phyloP scores from a whole-genome alignment of 192 early-diverging fungal species.

The Geranomyces michiganensis region DNA sequence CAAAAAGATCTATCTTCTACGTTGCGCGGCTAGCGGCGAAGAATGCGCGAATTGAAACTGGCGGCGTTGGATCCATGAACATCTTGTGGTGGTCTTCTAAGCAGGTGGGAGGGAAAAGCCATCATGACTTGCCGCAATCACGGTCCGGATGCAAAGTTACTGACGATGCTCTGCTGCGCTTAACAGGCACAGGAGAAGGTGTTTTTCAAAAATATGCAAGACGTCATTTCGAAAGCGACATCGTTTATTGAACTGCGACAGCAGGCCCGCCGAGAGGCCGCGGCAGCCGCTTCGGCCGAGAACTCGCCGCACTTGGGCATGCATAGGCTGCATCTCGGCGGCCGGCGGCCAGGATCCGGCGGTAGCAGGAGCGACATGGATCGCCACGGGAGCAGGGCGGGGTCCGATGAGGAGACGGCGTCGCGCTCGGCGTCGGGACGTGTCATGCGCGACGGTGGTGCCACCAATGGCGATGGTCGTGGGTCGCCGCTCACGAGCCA shows the following conservation, averaged over 20 bases:
- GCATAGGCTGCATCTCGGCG: not conserved
- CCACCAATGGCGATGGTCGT: too few relatives aligned
- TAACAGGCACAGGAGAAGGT: conserved; percentile 64
- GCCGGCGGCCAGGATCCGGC: not conserved
- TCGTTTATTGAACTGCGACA: conserved; percentile 56
- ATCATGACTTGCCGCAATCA: too few relatives aligned
- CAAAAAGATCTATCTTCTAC: conserved; percentile 80
- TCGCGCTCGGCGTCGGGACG: too few relatives aligned
- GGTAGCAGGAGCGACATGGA: not conserved
- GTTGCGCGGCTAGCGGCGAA: conserved; percentile 65
- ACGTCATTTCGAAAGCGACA: conserved; percentile 72
- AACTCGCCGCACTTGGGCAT: not conserved
- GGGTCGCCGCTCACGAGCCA: too few relatives aligned
- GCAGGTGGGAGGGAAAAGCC: conserved; percentile 31
- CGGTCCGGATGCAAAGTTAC: not conserved
- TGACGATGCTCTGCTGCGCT: not conserved
- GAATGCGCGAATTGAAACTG: conserved; percentile 60
- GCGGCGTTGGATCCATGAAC: conserved; percentile 67
- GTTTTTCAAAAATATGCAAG: conserved; percentile 80
- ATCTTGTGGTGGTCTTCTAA: conserved; percentile 72
- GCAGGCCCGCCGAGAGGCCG: conserved; percentile 10
- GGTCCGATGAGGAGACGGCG: not conserved
- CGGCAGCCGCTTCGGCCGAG: conserved; percentile 33
- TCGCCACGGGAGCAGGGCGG: not conserved
- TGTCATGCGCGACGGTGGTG: too few relatives aligned